Evolutionary conservation across 306 rosid species (phyloP).

Genomic region (Dryas alaskensis): DNA sequence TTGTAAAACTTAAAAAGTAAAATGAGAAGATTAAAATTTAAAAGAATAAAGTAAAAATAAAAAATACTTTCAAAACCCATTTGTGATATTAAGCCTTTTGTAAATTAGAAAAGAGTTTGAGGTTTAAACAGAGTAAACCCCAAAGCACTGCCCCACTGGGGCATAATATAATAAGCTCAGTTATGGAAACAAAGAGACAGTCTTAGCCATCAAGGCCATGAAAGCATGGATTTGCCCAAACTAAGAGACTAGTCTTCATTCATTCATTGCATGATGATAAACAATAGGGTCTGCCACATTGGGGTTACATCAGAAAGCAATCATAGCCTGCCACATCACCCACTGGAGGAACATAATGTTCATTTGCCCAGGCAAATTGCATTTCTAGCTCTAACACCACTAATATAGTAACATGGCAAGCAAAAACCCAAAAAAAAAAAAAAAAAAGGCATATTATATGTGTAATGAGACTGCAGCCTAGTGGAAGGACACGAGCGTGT

Average conservation of each 20-base stretch:
- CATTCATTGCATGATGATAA: conserved; percentile 18
- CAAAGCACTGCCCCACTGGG: no score
- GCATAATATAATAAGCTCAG: no score
- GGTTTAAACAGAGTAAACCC: no score
- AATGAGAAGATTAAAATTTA: no score
- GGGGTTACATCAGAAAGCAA: conserved; percentile 15
- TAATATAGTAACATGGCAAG: not conserved
- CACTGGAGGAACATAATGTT: conserved; percentile 16
- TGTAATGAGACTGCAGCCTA: conserved; percentile 9
- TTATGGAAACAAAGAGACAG: not conserved
- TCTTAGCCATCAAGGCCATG: conserved; percentile 8
- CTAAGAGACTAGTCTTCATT: not conserved
- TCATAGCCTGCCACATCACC: conserved; percentile 15
- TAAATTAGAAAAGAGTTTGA: no score
- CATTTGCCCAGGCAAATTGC: conserved; percentile 18
- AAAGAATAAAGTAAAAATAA: no score
- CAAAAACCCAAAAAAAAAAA: not conserved
- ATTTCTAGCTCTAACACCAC: conserved; percentile 7
- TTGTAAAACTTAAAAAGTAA: no score
- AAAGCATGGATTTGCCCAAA: conserved; percentile 34
- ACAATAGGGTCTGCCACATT: conserved; percentile 37
- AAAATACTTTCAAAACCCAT: no score
- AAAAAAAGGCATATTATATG: not conserved
- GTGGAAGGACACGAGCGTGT: conserved; percentile 43
- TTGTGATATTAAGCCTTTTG: no score